Percentiles rank a stretch among this genome's conserved stretches.
Conservation (phyloP, 1,284 basidiomycete genomes). For the Cutaneotrichosporon mucoides region DNA sequence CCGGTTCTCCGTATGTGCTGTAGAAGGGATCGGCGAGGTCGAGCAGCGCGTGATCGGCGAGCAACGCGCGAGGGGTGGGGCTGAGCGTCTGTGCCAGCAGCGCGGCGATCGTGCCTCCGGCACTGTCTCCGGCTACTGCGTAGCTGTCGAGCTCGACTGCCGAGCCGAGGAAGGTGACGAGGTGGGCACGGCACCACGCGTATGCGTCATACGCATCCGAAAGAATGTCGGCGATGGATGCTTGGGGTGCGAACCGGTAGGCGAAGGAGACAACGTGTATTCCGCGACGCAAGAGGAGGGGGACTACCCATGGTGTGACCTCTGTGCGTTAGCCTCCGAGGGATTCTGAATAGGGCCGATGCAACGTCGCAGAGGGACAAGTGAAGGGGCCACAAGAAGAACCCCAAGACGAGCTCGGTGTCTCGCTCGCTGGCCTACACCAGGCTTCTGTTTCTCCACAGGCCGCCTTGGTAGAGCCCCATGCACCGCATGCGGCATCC, state of each 20-base stretch:
- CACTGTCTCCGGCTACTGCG: conserved; percentile 31
- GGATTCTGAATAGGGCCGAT: no score
- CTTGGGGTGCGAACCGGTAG: conserved; percentile 21
- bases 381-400: no score
- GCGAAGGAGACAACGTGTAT: conserved; percentile 15
- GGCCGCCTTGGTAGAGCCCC: not conserved
- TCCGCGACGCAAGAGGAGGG: conserved; percentile 10
- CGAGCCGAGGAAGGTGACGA: conserved; percentile 7
- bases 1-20: not conserved
- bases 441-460: not conserved
- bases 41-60: conserved; percentile 27
- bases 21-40: conserved; percentile 23
- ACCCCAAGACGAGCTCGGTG: no score
- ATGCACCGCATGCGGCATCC: not conserved
- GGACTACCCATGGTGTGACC: conserved; percentile 15
- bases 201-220: conserved; percentile 14
- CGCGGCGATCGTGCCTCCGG: conserved; percentile 29
- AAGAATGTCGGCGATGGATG: conserved; percentile 14
- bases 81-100: conserved; percentile 10
- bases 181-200: conserved; percentile 14
- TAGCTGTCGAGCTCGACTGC: conserved; percentile 23
- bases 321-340: not conserved
- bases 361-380: no score
- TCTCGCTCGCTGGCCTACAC: no score
- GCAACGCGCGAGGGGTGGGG: conserved; percentile 25